Percentiles rank a stretch among this genome's conserved stretches.
Evolutionary conservation across 2,329 filamentous ascomycete species (phyloP).

Genomic region (Rhinocladiella mackenziei): DNA sequence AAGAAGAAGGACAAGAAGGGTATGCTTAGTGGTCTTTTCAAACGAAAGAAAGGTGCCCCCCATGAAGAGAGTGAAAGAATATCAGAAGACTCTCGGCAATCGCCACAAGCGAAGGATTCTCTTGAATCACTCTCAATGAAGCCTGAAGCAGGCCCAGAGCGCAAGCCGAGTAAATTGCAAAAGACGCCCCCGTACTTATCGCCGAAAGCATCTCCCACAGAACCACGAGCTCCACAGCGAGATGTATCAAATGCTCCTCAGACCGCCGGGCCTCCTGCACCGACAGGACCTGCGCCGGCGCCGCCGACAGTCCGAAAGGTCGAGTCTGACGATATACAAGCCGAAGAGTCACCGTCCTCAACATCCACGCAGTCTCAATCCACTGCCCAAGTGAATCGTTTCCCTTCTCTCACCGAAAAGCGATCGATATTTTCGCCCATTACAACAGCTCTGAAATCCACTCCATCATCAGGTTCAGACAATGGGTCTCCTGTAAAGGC

Average conservation of each 20-base stretch:
- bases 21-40: slow-evolving; percentile 68
- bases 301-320: slow-evolving; percentile 20
- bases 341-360: slow-evolving; percentile 1
- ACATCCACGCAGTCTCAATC: slow-evolving; percentile 8
- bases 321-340: slow-evolving; percentile 9
- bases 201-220: slow-evolving; percentile 33
- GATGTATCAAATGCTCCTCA: slow-evolving; percentile 30
- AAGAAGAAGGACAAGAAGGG: slow-evolving; percentile 71
- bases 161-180: slow-evolving; percentile 64
- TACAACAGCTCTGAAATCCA: slow-evolving; percentile 23
- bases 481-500: slow-evolving; percentile 19
- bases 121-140: slow-evolving; percentile 39
- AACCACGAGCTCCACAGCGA: slow-evolving; percentile 35
- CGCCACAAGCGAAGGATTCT: slow-evolving; percentile 44
- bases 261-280: slow-evolving; percentile 8
- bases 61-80: slow-evolving; percentile 54
- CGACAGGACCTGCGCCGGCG: slow-evolving; percentile 17
- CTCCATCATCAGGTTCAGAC: slow-evolving; percentile 16
- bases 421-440: slow-evolving; percentile 24
- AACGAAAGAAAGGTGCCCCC: slow-evolving; percentile 54
- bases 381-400: slow-evolving; percentile 20
- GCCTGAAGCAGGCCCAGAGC: slow-evolving; percentile 45
- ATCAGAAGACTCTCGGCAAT: slow-evolving; percentile 55
- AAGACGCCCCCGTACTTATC: slow-evolving; percentile 54
- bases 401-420: slow-evolving; percentile 28